A percentile compares a stretch with the other conserved stretches of the same genome.
Conservation (phyloP, 148 eudicot genomes). For the Rhododendron simsii region DNA sequence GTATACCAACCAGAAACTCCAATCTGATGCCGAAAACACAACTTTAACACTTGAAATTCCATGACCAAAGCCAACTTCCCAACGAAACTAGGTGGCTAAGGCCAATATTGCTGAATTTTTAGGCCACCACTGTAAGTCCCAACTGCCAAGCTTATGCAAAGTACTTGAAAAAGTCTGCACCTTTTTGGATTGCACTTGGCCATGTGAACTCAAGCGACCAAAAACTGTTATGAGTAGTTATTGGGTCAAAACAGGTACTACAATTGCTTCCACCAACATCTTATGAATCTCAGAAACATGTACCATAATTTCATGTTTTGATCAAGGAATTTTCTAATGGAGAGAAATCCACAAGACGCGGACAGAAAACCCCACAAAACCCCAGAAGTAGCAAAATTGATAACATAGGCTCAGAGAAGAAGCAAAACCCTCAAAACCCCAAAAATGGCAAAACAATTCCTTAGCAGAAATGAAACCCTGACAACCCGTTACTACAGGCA, state of each 20-base stretch:
- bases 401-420: neutral
- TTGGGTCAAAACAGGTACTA: neutral
- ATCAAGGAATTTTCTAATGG: neutral
- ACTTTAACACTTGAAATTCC: neutral
- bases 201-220: neutral
- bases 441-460: slow-evolving; percentile 8
- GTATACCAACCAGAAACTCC: neutral
- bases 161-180: neutral
- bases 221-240: neutral
- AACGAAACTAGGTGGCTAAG: neutral
- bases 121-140: neutral
- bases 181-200: too few relatives aligned
- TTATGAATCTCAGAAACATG: neutral
- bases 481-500: neutral
- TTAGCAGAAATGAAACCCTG: slow-evolving; percentile 8
- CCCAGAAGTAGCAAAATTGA: neutral
- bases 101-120: neutral
- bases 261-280: neutral
- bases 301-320: neutral
- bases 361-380: neutral
- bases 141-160: neutral
- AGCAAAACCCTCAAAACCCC: neutral
- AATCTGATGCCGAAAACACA: neutral
- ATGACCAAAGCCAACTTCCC: neutral
- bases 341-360: neutral